A percentile compares a stretch with the other conserved stretches of the same genome.
Evolutionary conservation across 331 rosid species (phyloP).

Genomic region (Quercus phellos): DNA sequence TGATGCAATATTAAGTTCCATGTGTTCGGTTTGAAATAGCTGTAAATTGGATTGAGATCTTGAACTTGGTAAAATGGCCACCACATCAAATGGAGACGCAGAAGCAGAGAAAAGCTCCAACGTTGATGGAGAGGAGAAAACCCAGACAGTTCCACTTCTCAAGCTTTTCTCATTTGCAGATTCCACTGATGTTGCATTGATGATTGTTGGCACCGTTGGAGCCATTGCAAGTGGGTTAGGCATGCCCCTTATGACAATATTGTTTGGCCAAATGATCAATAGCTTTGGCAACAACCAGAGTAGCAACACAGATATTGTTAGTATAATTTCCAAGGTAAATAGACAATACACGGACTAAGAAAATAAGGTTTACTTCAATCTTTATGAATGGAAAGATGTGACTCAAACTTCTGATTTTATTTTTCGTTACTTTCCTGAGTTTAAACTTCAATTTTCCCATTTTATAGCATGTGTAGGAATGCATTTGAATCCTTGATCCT

Average conservation of each 20-base stretch:
- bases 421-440: no score
- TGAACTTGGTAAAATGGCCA: conserved; percentile 32
- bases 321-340: conserved; percentile 47
- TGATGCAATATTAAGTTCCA: neutral
- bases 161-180: conserved; percentile 70
- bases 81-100: conserved; percentile 26
- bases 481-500: neutral
- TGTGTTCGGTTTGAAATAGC: neutral
- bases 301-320: neutral
- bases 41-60: neutral
- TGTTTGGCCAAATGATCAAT: conserved; percentile 50
- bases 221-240: conserved; percentile 55
- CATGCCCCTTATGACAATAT: conserved; percentile 48
- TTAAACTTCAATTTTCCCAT: neutral
- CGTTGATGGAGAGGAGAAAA: conserved; percentile 25
- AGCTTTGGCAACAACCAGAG: conserved; percentile 42
- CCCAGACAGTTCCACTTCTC: conserved; percentile 38
- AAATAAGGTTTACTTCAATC: neutral
- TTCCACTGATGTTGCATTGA: conserved; percentile 40
- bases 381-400: neutral
- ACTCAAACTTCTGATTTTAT: neutral
- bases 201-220: conserved; percentile 49
- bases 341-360: neutral
- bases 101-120: conserved; percentile 16
- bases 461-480: neutral